These are phyloP conservation scores for Fragosphaeria purpurea DNA, from an alignment of 2,329 filamentous ascomycete genomes.

Conservation along the genomic window DNA sequence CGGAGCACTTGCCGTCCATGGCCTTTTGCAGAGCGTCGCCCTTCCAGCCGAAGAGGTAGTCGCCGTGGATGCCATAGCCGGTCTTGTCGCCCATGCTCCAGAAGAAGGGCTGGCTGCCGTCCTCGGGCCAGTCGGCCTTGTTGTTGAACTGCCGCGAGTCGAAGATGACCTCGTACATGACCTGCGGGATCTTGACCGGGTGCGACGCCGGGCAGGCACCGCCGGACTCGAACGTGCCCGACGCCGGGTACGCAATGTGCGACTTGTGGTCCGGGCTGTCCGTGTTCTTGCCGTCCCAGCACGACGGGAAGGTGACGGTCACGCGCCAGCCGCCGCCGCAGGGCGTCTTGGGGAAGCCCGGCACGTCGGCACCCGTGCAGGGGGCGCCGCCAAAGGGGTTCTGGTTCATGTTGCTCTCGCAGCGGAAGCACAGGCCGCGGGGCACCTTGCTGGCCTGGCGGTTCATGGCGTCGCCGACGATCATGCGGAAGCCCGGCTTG, in stretches of 20 bases:
- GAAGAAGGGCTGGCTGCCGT: slow-evolving; percentile 22
- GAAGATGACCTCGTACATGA: slow-evolving; percentile 16
- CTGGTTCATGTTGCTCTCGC: slow-evolving; percentile 15
- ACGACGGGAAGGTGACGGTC: slow-evolving; percentile 29
- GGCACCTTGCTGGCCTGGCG: slow-evolving; percentile 9
- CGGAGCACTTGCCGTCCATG: slow-evolving; percentile 15
- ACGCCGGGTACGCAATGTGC: slow-evolving; percentile 11
- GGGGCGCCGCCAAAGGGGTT: slow-evolving; percentile 15
- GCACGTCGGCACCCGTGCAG: slow-evolving; percentile 23
- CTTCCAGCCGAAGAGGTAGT: slow-evolving; percentile 17
- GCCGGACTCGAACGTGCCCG: slow-evolving; percentile 15
- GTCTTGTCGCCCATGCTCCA: slow-evolving; percentile 16
- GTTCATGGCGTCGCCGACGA: slow-evolving; percentile 15
- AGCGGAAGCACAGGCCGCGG: slow-evolving; percentile 18
- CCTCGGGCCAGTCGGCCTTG: slow-evolving; percentile 24
- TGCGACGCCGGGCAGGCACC: slow-evolving; percentile 14
- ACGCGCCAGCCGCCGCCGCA: slow-evolving; percentile 32
- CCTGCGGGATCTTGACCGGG: slow-evolving; percentile 16
- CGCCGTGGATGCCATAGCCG: slow-evolving; percentile 16
- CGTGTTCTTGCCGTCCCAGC: slow-evolving; percentile 34
- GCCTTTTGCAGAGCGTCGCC: slow-evolving; percentile 14
- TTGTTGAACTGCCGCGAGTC: slow-evolving; percentile 22
- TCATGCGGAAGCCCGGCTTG: slow-evolving; percentile 16
- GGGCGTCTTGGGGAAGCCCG: slow-evolving; percentile 25
- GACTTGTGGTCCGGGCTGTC: slow-evolving; percentile 32